Base-by-base conservation (phyloP, 768 basidiomycete genomes). In the Crepidotus variabilis region DNA sequence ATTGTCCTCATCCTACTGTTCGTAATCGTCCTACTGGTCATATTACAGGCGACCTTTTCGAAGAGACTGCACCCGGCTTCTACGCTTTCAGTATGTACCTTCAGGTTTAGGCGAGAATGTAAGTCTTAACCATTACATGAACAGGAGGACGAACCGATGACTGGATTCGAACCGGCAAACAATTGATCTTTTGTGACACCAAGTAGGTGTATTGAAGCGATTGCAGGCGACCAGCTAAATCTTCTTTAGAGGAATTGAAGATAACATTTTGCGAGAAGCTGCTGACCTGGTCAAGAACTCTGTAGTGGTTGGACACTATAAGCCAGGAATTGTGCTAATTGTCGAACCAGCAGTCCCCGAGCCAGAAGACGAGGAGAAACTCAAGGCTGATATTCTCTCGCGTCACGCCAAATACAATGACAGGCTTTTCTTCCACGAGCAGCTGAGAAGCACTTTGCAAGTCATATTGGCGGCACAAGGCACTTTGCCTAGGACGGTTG, bases 1-100 rank as follows among this genome's bases (percentile, higher is more conserved):
- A 86, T 62, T 87, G 86, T 63, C 86, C 86, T 9, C 74, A 84
- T 58, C 51, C 58, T 4, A 78, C 79, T 1, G 65, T 85, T 45
- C 76, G 85, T 43, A 64, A 74, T 24, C 63, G 72, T 0, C 83
- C 87, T 64, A 84, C 85, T 3, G 78, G 86, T 57, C 87, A 84
- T 66, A 85, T 85, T 68, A 88, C 86, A 45, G 86, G 86, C 7
- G 86, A 87, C 66, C 65, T 87, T 10, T 88, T 88, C 72, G 75
- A 78, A 60, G 82, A 85, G 66, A 70, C 71, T 24, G 63, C 69
- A 13, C 72, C 79, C 2, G 83, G 83, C 0, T 62, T 67, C 43
- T 87, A 83, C 64, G 63, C 78, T 24, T 83, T 78, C 60, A 77
- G 60, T 61, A 21, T 45, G 28, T 28, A 28, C 8, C 28, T 28